A percentile compares a stretch with the other conserved stretches of the same genome.
Conservation (phyloP, 805 yeast species). For the Starmerella riodocensis region DNA sequence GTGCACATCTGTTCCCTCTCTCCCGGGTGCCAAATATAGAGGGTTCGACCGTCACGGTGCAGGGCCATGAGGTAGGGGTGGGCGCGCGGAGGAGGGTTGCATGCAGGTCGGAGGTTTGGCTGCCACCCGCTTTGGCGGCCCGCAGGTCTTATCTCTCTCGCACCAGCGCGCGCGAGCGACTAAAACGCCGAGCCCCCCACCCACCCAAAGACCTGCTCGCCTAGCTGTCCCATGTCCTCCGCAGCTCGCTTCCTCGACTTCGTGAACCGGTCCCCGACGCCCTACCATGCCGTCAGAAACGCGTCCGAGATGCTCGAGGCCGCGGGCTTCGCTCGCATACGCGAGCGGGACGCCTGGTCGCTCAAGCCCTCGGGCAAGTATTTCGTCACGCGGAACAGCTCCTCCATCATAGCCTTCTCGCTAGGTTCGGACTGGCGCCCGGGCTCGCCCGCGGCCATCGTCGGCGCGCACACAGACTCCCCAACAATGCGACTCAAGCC, state of each 20-base stretch:
- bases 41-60: too few relatives aligned
- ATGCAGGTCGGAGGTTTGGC: too few relatives aligned
- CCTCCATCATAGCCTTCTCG: slow-evolving; percentile 77
- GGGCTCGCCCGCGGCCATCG: slow-evolving; percentile 74
- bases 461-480: slow-evolving; percentile 95
- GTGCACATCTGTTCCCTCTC: too few relatives aligned
- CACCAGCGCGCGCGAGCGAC: too few relatives aligned
- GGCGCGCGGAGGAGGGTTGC: too few relatives aligned
- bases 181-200: too few relatives aligned
- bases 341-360: slow-evolving; percentile 60
- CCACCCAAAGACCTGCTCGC: too few relatives aligned
- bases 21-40: too few relatives aligned
- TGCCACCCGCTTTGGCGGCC: too few relatives aligned
- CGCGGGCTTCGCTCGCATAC: slow-evolving; percentile 61
- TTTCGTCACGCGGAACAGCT: slow-evolving; percentile 78
- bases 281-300: slow-evolving; percentile 77
- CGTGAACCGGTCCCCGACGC: slow-evolving; percentile 79
- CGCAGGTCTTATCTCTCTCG: too few relatives aligned
- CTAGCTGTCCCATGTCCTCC: too few relatives aligned
- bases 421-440: slow-evolving; percentile 61
- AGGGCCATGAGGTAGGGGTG: too few relatives aligned
- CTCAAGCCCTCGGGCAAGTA: slow-evolving; percentile 45
- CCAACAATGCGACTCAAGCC: slow-evolving; percentile 90
- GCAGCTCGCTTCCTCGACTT: slow-evolving; percentile 34
- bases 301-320: slow-evolving; percentile 40